Percentiles rank a stretch among this genome's conserved stretches.
Conservation (phyloP, 2,329 filamentous ascomycete species). For the Cladosporium sp. region DNA sequence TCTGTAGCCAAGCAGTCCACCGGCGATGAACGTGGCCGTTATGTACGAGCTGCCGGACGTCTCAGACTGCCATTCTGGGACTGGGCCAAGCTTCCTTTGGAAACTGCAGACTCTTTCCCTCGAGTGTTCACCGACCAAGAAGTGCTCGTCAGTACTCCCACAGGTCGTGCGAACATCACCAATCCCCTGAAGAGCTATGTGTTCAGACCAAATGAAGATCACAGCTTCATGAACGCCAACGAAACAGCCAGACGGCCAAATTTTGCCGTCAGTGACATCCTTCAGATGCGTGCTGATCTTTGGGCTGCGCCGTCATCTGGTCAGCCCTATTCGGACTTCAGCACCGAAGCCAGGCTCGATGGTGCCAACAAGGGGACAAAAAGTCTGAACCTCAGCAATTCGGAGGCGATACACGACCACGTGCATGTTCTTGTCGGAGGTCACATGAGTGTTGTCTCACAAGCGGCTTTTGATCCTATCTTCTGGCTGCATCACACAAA, state of each 20-base stretch:
- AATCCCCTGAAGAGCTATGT: conserved; percentile 13
- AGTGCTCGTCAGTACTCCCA: conserved; percentile 20
- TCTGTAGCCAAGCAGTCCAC: conserved; percentile 8
- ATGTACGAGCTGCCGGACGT: conserved; percentile 18
- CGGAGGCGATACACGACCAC: background rate
- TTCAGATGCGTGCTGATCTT: too few species aligned
- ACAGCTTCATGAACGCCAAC: conserved; percentile 7
- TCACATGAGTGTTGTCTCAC: conserved; percentile 12
- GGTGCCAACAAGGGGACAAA: too few species aligned
- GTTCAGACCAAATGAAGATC: conserved; percentile 7
- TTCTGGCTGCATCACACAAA: conserved; percentile 16
- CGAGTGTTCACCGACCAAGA: conserved; percentile 16
- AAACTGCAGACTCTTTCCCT: conserved; percentile 10
- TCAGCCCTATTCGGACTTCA: too few species aligned
- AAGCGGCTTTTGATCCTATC: conserved; percentile 12
- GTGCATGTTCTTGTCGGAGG: background rate
- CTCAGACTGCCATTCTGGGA: conserved; percentile 27
- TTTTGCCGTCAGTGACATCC: background rate
- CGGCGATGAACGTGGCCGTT: background rate
- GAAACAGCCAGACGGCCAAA: conserved; percentile 9
- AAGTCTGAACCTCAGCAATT: background rate
- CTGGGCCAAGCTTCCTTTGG: conserved; percentile 14
- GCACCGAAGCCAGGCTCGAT: too few species aligned
- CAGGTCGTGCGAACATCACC: conserved; percentile 10
- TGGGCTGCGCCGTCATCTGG: too few species aligned